Conservation (phyloP, 352 stramenopile genomes). For the Pythium utonaiense region DNA sequence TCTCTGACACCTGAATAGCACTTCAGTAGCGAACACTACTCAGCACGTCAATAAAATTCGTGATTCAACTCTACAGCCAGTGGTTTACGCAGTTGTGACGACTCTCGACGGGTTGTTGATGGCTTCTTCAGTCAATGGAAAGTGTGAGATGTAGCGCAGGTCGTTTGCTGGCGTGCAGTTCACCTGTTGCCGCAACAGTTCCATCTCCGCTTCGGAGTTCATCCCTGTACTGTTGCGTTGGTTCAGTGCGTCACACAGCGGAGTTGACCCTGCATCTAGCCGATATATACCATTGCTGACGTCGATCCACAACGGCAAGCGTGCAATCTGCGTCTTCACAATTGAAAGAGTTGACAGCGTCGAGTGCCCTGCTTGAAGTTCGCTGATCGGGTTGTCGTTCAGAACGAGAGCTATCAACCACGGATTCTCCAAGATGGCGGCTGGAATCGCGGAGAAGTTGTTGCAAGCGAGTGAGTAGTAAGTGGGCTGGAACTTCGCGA, state of each 20-base stretch:
- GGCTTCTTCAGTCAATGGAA: conserved; percentile 9
- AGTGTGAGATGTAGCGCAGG: conserved; percentile 2
- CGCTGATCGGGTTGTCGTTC: conserved; percentile 11
- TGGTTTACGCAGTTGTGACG: too few species aligned
- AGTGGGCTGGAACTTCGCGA: background rate
- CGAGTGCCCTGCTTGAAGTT: background rate
- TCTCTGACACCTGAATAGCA: too few species aligned
- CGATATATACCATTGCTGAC: background rate
- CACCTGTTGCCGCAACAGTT: background rate
- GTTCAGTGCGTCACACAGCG: background rate
- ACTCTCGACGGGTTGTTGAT: conserved; percentile 11
- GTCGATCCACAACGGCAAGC: conserved; percentile 4
- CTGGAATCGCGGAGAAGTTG: conserved; percentile 13
- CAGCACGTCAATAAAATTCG: too few species aligned
- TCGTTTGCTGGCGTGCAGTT: conserved; percentile 14
- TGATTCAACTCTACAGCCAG: too few species aligned
- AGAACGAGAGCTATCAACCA: background rate
- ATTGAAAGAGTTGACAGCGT: too few species aligned
- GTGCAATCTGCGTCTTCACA: background rate
- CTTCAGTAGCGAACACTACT: too few species aligned
- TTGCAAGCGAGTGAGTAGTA: conserved; percentile 18
- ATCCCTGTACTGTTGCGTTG: background rate
- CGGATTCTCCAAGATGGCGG: background rate
- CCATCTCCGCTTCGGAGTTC: background rate
- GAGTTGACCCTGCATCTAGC: background rate